A percentile compares a stretch with the other conserved stretches of the same genome.
These are phyloP conservation scores for Fusarium globosum DNA, from an alignment of 2,329 filamentous ascomycete genomes.

Conservation along the genomic window DNA sequence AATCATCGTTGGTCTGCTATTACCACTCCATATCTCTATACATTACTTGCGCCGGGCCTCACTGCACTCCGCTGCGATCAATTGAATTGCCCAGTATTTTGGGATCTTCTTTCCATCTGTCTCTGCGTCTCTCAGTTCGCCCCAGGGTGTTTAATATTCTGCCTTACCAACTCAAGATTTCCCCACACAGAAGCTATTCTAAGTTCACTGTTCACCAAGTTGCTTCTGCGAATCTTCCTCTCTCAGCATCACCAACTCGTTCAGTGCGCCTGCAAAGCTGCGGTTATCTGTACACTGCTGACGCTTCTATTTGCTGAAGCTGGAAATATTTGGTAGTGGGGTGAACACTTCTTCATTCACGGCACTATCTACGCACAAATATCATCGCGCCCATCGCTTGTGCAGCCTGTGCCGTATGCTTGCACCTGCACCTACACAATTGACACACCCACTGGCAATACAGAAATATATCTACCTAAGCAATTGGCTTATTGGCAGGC, in stretches of 20 bases:
- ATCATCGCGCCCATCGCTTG: conserved; percentile 14
- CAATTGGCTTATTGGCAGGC: conserved; percentile 19
- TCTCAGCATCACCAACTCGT: conserved; percentile 9
- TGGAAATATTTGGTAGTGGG: conserved; percentile 26
- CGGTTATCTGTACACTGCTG: conserved; percentile 1
- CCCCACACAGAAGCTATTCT: conserved; percentile 16
- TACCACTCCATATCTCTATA: conserved; percentile 21
- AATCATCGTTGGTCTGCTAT: conserved; percentile 5
- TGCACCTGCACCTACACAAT: conserved; percentile 28
- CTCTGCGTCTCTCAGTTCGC: conserved; percentile 16
- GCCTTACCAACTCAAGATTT: conserved; percentile 18
- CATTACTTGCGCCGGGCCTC: conserved; percentile 11
- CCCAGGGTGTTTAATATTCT: conserved; percentile 27
- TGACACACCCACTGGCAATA: conserved; percentile 20
- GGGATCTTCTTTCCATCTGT: neutral
- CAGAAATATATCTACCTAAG: conserved; percentile 4
- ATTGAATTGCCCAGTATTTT: conserved; percentile 24
- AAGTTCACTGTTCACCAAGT: conserved; percentile 14
- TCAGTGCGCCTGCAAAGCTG: conserved; percentile 25
- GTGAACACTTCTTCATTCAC: conserved; percentile 12
- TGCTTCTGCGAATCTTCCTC: conserved; percentile 5
- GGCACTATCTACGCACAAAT: conserved; percentile 11
- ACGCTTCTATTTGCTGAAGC: conserved; percentile 12
- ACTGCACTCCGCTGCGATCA: conserved; percentile 18
- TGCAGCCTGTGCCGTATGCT: conserved; percentile 31